Evolutionary conservation across 202 grass and related monocot species (phyloP), one percentile per base, ranked within the genome.

Genomic region (Digitaria exilis): DNA sequence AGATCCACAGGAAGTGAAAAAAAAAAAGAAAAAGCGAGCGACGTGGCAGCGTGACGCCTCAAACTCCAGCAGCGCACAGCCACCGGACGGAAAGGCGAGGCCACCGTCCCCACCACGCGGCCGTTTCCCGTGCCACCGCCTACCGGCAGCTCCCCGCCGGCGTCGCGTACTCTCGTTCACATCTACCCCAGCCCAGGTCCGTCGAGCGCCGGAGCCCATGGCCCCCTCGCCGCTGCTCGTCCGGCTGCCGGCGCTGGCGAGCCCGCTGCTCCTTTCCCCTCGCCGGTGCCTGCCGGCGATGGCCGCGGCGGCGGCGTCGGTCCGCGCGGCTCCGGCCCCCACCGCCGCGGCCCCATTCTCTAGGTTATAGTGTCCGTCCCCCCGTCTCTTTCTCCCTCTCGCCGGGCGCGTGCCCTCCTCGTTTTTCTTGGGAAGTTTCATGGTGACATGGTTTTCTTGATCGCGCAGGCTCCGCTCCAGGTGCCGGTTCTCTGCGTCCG

Each of bases 401-500:
- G n/a, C n/a, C n/a, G n/a, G n/a, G n/a, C n/a, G n/a, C n/a, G n/a
- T n/a, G n/a, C n/a, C n/a, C n/a, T n/a, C n/a, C n/a, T n/a, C n/a
- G n/a, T n/a, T 44, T 45, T 73, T 28, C n/a, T 68, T 79, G 66
- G 66, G 66, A 68, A 79, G 70, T 37, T 65, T 69, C 19, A 51
- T 19, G 25, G 52, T 75, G 44, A 80, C 69, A 9, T 7, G 32
- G 35, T 81, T 89, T 54, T 10, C 77, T 60, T 73, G 30, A 26
- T 83, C 58, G 42, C 22, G 61, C 68, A 96, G 94, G 80, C 28
- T 86, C 63, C 80, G 87, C 14, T 78, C 90, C 69, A 90, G 54
- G 85, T 86, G 88, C 29, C 84, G 77, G 73, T 92, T 92, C 43
- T 73, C 91, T 6, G 75, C 96, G 21, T 74, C 96, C 21, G 75